A percentile compares a stretch with the other conserved stretches of the same genome.
These are phyloP conservation scores for Leccinellum albellum DNA, from an alignment of 768 basidiomycete species.

Conservation along the genomic window DNA sequence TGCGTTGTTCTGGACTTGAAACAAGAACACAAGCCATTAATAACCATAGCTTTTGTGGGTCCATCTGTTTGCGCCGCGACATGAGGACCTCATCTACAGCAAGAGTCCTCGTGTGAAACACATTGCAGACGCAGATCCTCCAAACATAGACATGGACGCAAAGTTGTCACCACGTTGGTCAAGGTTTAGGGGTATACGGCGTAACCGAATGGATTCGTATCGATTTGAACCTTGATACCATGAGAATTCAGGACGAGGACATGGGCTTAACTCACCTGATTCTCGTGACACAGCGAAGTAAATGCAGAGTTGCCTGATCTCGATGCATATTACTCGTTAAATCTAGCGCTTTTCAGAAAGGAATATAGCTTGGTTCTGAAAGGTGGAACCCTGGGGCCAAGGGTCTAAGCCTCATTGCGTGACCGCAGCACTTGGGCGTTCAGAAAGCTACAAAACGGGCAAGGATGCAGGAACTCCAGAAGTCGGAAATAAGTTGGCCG, in stretches of 20 bases:
- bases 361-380: no score
- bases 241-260: background rate
- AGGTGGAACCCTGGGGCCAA: no score
- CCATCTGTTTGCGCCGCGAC: constrained; percentile 5
- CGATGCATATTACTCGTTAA: no score
- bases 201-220: background rate
- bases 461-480: no score
- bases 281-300: background rate
- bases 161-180: constrained; percentile 12
- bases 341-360: no score
- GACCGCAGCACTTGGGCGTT: no score
- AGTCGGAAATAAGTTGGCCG: no score
- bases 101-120: background rate
- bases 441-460: no score
- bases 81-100: constrained; percentile 1
- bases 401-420: no score
- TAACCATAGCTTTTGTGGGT: constrained; percentile 15
- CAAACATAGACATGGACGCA: constrained; percentile 23
- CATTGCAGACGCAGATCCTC: constrained; percentile 5
- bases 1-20: background rate
- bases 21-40: background rate
- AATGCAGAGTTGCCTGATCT: no score
- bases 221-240: constrained; percentile 22
- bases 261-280: background rate
- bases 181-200: background rate